A percentile compares a stretch with the other conserved stretches of the same genome.
These are phyloP conservation scores for Mortierella sp. DNA, from an alignment of 371 early-diverging fungal genomes.

Conservation along the genomic window DNA sequence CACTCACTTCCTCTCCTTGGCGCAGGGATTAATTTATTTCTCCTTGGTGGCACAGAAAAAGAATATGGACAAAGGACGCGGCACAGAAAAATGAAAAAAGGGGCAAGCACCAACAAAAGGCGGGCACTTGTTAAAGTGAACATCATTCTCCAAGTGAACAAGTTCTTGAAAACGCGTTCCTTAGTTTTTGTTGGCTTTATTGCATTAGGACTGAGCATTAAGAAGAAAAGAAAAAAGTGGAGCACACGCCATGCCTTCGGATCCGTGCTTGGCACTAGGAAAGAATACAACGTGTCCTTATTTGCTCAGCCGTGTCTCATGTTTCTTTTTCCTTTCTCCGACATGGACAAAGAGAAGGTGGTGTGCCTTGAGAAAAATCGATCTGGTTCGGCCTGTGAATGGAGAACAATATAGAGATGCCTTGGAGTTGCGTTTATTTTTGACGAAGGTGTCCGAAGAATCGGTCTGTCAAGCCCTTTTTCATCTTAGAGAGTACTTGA, in stretches of 20 bases:
- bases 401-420: background rate
- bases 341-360: background rate
- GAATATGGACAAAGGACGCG: background rate
- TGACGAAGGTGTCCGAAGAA: background rate
- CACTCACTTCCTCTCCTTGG: background rate
- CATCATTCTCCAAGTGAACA: background rate
- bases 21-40: background rate
- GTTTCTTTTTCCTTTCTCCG: background rate
- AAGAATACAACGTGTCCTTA: background rate
- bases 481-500: background rate
- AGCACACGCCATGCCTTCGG: background rate
- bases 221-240: background rate
- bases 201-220: background rate
- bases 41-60: background rate
- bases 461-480: background rate
- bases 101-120: background rate
- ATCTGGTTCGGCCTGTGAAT: background rate
- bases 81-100: background rate
- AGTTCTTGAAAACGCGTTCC: background rate
- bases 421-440: background rate
- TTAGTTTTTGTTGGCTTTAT: too few relatives aligned
- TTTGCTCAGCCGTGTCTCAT: background rate
- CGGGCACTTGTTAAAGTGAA: background rate
- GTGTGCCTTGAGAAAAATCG: background rate
- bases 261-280: background rate